Conservation (phyloP, 306 rosid species). For the Nissolia schottii region DNA sequence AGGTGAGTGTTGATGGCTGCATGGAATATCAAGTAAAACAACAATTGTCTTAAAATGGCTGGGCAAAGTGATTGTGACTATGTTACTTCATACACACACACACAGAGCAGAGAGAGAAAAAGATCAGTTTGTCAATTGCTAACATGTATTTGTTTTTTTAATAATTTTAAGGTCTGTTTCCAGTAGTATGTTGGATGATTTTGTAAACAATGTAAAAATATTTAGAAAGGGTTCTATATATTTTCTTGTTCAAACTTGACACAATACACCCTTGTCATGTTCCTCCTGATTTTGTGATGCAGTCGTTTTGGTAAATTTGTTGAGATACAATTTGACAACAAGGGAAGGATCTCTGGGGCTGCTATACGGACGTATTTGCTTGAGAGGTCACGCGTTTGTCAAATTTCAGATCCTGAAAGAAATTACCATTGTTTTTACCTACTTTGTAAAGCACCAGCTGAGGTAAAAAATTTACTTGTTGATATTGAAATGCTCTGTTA, state of each 20-base stretch:
- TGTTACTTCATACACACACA: neutral
- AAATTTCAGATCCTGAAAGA: slow-evolving; percentile 95
- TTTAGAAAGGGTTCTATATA: neutral
- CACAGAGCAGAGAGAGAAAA: neutral
- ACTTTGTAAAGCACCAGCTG: slow-evolving; percentile 94
- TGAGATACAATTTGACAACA: slow-evolving; percentile 99
- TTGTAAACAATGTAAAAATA: neutral
- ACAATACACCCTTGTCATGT: slow-evolving; percentile 18
- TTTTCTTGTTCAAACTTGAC: slow-evolving; percentile 24
- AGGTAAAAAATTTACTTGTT: slow-evolving; percentile 51
- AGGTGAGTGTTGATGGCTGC: slow-evolving; percentile 55
- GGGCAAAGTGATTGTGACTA: slow-evolving; percentile 5
- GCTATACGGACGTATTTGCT: slow-evolving; percentile 94
- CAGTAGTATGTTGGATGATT: slow-evolving; percentile 6
- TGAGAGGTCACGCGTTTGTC: slow-evolving; percentile 99
- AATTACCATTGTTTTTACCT: slow-evolving; percentile 99
- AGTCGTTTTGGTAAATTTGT: slow-evolving; percentile 99
- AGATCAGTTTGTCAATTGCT: neutral
- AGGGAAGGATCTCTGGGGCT: slow-evolving; percentile 98
- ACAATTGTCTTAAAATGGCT: slow-evolving; percentile 1
- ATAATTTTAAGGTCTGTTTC: slow-evolving; percentile 16
- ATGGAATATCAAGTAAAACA: slow-evolving; percentile 12
- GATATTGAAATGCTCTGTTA: slow-evolving; percentile 12
- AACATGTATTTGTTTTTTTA: slow-evolving; percentile 12
- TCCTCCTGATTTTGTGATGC: slow-evolving; percentile 44